phyloP scores from a whole-genome alignment of 805 yeast genomes.

The Kodamaea kaohsiungensis region DNA sequence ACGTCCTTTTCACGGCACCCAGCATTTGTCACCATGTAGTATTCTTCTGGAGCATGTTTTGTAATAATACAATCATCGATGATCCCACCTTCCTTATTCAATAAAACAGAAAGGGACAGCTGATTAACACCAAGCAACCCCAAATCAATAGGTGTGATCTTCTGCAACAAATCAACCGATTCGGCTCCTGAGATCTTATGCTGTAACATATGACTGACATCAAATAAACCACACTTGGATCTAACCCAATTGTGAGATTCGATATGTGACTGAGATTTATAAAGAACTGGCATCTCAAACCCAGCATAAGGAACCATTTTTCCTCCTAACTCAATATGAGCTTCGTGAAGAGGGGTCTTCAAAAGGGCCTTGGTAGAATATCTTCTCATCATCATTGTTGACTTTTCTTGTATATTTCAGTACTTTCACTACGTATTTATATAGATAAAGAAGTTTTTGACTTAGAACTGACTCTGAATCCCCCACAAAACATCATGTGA shows the following conservation, averaged over 20 bases:
- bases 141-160: slow-evolving; percentile 87
- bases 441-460: slow-evolving; percentile 14
- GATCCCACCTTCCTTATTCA: slow-evolving; percentile 75
- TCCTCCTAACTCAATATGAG: slow-evolving; percentile 78
- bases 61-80: slow-evolving; percentile 92
- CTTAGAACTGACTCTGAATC: slow-evolving; percentile 4
- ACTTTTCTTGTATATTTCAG: background rate
- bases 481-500: slow-evolving; percentile 1
- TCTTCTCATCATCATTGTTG: slow-evolving; percentile 17
- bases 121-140: slow-evolving; percentile 52
- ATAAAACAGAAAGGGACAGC: slow-evolving; percentile 75
- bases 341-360: slow-evolving; percentile 78
- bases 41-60: slow-evolving; percentile 72
- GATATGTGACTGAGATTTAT: slow-evolving; percentile 80
- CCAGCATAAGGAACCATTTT: slow-evolving; percentile 97
- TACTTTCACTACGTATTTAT: background rate
- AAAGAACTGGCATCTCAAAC: slow-evolving; percentile 91
- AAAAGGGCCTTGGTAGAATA: slow-evolving; percentile 36
- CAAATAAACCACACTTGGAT: slow-evolving; percentile 83
- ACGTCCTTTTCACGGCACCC: slow-evolving; percentile 87
- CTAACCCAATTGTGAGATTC: slow-evolving; percentile 97
- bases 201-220: slow-evolving; percentile 97
- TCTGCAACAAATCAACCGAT: slow-evolving; percentile 67
- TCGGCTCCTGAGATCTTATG: slow-evolving; percentile 74
- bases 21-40: slow-evolving; percentile 92